phyloP scores from a whole-genome alignment of 106 monocot species.

The Allium fistulosum region DNA sequence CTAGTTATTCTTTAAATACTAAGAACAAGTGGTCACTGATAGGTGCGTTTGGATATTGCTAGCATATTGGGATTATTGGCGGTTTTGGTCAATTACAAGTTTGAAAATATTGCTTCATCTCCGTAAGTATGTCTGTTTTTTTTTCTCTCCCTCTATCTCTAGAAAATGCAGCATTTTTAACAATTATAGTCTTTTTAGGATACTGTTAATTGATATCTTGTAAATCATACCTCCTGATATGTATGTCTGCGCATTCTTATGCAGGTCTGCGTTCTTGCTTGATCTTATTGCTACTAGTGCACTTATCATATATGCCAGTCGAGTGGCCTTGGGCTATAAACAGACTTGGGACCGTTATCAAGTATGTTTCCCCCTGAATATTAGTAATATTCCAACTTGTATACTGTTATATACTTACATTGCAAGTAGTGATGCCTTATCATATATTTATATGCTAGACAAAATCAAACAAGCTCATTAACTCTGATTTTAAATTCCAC shows the following conservation, averaged over 20 bases:
- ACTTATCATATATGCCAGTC: constrained; percentile 55
- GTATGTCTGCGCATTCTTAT: constrained; percentile 7
- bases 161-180: not conserved
- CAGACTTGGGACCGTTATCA: constrained; percentile 95
- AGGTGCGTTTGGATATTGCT: constrained; percentile 95
- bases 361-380: constrained; percentile 16
- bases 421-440: too few relatives aligned
- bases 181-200: not conserved
- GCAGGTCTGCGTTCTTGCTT: constrained; percentile 86
- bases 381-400: too few relatives aligned
- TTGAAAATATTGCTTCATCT: constrained; percentile 74
- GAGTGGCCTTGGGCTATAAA: constrained; percentile 84
- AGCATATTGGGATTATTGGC: constrained; percentile 82
- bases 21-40: not conserved
- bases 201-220: not conserved
- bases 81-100: constrained; percentile 94
- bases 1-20: too few relatives aligned
- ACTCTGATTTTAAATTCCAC: too few relatives aligned
- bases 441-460: too few relatives aligned
- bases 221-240: not conserved
- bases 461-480: too few relatives aligned
- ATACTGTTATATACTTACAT: too few relatives aligned
- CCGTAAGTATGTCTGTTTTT: constrained; percentile 58
- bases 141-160: not conserved
- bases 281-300: constrained; percentile 79